These are phyloP conservation scores for Gracilariopsis chorda DNA, from an alignment of 23 red algal genomes.

Conservation along the genomic window DNA sequence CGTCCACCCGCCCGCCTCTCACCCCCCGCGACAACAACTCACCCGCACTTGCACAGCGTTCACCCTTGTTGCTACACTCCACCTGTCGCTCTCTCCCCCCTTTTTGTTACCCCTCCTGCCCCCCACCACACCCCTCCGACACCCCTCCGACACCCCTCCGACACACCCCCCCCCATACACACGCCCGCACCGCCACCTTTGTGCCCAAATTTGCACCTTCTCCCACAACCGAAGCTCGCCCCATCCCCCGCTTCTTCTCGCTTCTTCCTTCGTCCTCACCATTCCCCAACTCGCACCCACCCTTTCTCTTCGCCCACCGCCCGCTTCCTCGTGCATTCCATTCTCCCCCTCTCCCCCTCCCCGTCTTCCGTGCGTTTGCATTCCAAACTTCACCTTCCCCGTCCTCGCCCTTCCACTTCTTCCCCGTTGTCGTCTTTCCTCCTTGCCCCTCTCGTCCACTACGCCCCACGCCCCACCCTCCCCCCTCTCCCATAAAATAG, in stretches of 20 bases:
- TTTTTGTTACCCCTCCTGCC: no score
- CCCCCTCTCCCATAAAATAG: not conserved
- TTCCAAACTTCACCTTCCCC: no score
- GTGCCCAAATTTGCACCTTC: not conserved
- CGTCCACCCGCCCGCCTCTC: no score
- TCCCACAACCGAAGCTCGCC: not conserved
- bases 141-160: not conserved
- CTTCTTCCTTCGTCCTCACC: not conserved
- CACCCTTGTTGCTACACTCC: no score
- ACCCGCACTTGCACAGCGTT: no score
- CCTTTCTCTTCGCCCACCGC: not conserved
- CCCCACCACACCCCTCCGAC: slow-evolving; percentile 1
- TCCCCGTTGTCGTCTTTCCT: not conserved
- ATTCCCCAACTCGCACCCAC: not conserved
- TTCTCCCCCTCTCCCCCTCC: not conserved
- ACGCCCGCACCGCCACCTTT: not conserved
- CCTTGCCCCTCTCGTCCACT: not conserved
- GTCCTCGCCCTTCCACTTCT: not conserved
- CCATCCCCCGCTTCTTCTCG: not conserved
- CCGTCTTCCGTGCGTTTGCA: no score
- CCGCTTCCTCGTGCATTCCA: not conserved
- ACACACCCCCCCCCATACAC: not conserved
- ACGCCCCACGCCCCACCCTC: not conserved
- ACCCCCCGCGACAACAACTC: no score
- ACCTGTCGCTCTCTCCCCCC: no score